Percentiles rank a stretch among this genome's conserved stretches.
Evolutionary conservation across 129 eudicot genomes (phyloP).

Genomic region (Centrapalus pauciflorus): DNA sequence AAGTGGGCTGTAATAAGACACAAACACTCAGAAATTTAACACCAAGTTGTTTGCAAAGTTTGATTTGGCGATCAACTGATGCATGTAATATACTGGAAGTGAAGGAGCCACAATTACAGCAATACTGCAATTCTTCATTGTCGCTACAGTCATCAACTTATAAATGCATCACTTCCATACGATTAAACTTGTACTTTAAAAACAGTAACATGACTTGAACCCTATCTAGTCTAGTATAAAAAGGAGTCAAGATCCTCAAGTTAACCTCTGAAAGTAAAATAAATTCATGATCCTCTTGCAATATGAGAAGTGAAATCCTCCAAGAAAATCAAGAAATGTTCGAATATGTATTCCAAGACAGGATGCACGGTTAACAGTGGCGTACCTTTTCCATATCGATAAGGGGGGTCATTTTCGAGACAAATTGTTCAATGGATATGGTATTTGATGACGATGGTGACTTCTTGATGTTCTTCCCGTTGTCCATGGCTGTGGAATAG

Average conservation of each 20-base stretch:
- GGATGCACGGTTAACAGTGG: not conserved
- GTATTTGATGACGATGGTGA: slow-evolving; percentile 26
- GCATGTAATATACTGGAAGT: not conserved
- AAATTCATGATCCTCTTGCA: not conserved
- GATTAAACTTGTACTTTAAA: not conserved
- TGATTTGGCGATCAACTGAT: not conserved
- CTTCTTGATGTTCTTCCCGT: slow-evolving; percentile 36
- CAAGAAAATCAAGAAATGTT: not conserved
- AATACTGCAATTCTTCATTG: not conserved
- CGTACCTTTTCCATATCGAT: slow-evolving; percentile 86
- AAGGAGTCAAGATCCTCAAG: not conserved
- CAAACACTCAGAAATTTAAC: not conserved
- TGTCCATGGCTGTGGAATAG: slow-evolving; percentile 32
- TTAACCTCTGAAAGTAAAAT: not conserved
- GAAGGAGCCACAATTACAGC: not conserved
- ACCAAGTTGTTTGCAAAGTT: not conserved
- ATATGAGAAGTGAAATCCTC: not conserved
- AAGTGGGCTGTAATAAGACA: not conserved
- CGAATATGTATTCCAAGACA: not conserved
- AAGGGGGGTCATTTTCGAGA: slow-evolving; percentile 74
- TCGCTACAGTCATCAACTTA: not conserved
- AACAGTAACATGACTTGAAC: not conserved
- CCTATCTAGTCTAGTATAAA: slow-evolving; percentile 9
- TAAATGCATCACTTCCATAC: not conserved
- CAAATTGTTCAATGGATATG: slow-evolving; percentile 72